Percentiles rank a stretch among this genome's conserved stretches.
Conservation (phyloP, 768 basidiomycete species). For the Suillus hirtellus region DNA sequence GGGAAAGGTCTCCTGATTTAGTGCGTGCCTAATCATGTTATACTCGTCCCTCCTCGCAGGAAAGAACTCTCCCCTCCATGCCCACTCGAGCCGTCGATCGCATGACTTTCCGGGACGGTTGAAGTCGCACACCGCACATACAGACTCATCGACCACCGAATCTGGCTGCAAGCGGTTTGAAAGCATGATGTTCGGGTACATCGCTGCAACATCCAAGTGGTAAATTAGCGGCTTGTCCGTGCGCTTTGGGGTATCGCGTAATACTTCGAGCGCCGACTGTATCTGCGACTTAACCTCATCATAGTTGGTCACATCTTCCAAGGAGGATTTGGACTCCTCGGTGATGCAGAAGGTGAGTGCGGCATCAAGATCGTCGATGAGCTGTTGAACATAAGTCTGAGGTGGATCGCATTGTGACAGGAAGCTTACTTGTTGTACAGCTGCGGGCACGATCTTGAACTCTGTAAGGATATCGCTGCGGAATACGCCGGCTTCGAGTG, state of each 20-base stretch:
- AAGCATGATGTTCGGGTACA: slow-evolving; percentile 99
- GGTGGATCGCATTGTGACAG: not conserved
- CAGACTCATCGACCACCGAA: slow-evolving; percentile 94
- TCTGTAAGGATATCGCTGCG: slow-evolving; percentile 92
- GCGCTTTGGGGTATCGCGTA: slow-evolving; percentile 90
- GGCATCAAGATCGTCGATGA: slow-evolving; percentile 92
- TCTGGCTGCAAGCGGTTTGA: slow-evolving; percentile 98
- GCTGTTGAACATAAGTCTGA: slow-evolving; percentile 42
- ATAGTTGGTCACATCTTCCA: slow-evolving; percentile 92
- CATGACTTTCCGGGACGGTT: slow-evolving; percentile 96
- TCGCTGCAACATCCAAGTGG: slow-evolving; percentile 97
- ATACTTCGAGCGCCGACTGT: slow-evolving; percentile 71
- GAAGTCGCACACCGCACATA: slow-evolving; percentile 97
- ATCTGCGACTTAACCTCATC: slow-evolving; percentile 88
- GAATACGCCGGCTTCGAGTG: slow-evolving; percentile 97
- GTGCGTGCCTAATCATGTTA: slow-evolving; percentile 97
- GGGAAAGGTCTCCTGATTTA: slow-evolving; percentile 94
- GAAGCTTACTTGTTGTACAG: slow-evolving; percentile 64
- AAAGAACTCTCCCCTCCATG: slow-evolving; percentile 98
- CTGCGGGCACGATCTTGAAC: slow-evolving; percentile 90
- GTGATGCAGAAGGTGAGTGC: slow-evolving; percentile 87
- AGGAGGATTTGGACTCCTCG: slow-evolving; percentile 76
- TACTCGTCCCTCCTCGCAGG: slow-evolving; percentile 96
- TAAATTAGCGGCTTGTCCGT: slow-evolving; percentile 94
- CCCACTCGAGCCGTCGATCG: slow-evolving; percentile 93